Base-by-base conservation (phyloP, 2,329 filamentous ascomycete species). In the Ceratocystis alfenasii region DNA sequence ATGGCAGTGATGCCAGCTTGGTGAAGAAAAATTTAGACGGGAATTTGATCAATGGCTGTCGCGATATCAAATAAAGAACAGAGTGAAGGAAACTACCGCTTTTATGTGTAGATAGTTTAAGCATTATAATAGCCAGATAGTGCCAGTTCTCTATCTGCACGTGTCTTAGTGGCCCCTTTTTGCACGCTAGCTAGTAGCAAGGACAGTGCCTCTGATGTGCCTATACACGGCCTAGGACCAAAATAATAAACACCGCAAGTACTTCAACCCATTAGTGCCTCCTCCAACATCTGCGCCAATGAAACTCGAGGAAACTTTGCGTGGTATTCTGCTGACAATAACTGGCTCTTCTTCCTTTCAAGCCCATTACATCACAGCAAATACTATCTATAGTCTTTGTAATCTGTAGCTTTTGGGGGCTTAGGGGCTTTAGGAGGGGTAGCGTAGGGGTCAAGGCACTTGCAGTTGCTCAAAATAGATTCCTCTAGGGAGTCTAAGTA, bases 81-180 rank as follows among this genome's bases (percentile, higher is more conserved):
- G 17, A 59, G 55, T 36, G 28, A 59, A 30, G 55, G 55, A 59
- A 36, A 33, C 55, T 30, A 59, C n/a, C 33, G 55, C 55, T 30
- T 59, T 59, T 59, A 59, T 59, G 28, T 33, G 55, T 59, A 59
- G 55, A 59, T 59, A 59, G 28, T 59, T 36, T 30, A 33, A 41
- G 10, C 36, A 15, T 41, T 33, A 36, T n/a, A 30, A 36, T 8
- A 30, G 30, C 8, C 17, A 7, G 25, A 59, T 30, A 59, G 55
- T 36, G 28, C 25, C 55, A 36, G 15, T 36, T 28, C 55, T 33
- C 20, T 7, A n/a, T n/a, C n/a, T n/a, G 55, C 28, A 59, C 55
- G 15, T 59, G 55, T 59, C 55, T 59, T n/a, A 36, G 55, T 59
- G 55, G 20, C 48, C 22, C 55, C 28, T 59, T 36, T 33, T 59